Evolutionary conservation across 106 monocot genomes (phyloP).

Genomic region (Vanilla planifolia): DNA sequence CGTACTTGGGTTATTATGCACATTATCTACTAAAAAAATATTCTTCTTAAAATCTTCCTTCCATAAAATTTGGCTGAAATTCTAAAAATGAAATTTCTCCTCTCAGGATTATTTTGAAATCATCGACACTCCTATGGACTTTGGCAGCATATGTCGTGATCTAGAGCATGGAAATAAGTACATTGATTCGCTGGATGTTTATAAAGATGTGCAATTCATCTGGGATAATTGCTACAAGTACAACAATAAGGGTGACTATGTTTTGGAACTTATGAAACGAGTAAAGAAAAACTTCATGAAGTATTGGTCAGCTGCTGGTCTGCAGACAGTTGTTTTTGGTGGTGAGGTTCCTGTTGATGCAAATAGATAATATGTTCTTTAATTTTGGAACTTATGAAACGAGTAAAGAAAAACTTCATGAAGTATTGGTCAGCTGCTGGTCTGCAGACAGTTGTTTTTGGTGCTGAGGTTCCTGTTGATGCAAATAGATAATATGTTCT

Average conservation of each 20-base stretch:
- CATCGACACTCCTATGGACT: constrained; percentile 95
- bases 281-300: constrained; percentile 98
- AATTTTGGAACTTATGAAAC: constrained; percentile 88
- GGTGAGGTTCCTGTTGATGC: constrained; percentile 14
- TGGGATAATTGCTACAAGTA: constrained; percentile 95
- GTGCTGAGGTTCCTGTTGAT: constrained; percentile 27
- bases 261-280: constrained; percentile 87
- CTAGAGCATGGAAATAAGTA: constrained; percentile 73
- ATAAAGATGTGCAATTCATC: constrained; percentile 82
- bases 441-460: constrained; percentile 39
- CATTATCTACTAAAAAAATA: no score
- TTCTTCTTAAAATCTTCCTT: neutral
- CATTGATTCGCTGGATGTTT: constrained; percentile 80
- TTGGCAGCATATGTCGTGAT: constrained; percentile 76
- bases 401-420: constrained; percentile 93
- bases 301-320: constrained; percentile 75
- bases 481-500: no score
- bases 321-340: constrained; percentile 39
- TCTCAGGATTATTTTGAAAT: constrained; percentile 97
- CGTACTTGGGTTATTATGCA: no score
- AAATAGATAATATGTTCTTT: no score
- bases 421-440: constrained; percentile 86
- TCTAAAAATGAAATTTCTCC: neutral
- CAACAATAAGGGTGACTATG: constrained; percentile 95
- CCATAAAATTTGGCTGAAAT: constrained; percentile 1